Evolutionary conservation across 2,329 filamentous ascomycete genomes (phyloP), one percentile per base, ranked within the genome.

Genomic region (Penicillium polonicum): DNA sequence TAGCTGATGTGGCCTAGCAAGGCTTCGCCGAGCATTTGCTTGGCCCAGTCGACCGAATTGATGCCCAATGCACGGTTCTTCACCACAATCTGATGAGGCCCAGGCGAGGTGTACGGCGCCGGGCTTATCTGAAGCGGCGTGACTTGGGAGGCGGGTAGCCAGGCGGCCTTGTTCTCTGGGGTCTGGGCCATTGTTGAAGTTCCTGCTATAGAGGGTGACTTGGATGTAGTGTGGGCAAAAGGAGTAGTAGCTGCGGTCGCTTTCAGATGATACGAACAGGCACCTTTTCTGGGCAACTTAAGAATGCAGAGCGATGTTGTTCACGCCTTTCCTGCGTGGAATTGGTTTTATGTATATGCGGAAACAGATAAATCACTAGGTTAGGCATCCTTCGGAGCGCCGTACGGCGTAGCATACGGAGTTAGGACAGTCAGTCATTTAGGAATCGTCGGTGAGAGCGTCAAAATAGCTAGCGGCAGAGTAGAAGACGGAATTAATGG

Each of bases 1-100:
- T 50, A 50, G n/a, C 52, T 53, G 25, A 62, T 53, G 13, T 45
- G 25, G 10, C 25, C 43, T 8, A 45, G n/a, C 25, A 45, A 29
- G 17, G 5, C 25, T 29, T 45, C 43, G 17, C 43, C 43, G 43
- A 45, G 43, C 43, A 45, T 12, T 3, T 45, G 25, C 10, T 45
- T 45, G 3, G 43, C 43, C 43, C 43, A 45, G 15, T 45, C 43
- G 10, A 45, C 43, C 6, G 25, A 19, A 19, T 45, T 45, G 25
- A 45, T 45, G 6, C 43, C 43, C 10, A 45, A 6, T 45, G 25
- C 43, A 8, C 43, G 19, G 3, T 45, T 45, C 25, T 29, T 45
- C 43, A 45, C 43, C 5, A 45, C 43, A 7, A 45, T 45, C 43
- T 45, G 43, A 17, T 15, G 25, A 45, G 17, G 43, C 3, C 43